Conservation (phyloP, 176 grass and related monocot species). For the Triticum urartu region DNA sequence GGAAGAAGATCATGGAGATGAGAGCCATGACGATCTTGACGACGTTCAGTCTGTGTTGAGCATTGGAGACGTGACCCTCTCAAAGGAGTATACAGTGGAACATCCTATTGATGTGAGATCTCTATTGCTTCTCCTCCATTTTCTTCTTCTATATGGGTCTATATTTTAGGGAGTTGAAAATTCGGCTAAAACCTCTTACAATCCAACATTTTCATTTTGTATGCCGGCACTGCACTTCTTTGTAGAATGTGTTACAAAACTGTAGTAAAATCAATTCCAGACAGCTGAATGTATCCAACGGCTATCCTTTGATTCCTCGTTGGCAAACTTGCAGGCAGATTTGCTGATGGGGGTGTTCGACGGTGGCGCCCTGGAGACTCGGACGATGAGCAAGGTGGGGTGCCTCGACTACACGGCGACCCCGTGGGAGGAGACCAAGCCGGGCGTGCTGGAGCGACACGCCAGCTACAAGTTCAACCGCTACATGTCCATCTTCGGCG, state of each 20-base stretch:
- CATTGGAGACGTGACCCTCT: slow-evolving; percentile 45
- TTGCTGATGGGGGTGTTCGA: slow-evolving; percentile 67
- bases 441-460: slow-evolving; percentile 55
- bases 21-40: slow-evolving; percentile 34
- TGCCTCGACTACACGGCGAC: slow-evolving; percentile 69
- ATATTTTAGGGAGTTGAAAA: neutral
- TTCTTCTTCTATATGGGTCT: neutral
- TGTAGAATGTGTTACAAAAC: too few relatives aligned
- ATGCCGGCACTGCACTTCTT: too few relatives aligned
- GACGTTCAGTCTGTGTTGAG: slow-evolving; percentile 42
- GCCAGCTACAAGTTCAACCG: slow-evolving; percentile 77
- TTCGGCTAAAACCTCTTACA: neutral
- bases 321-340: slow-evolving; percentile 26
- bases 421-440: slow-evolving; percentile 52
- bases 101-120: slow-evolving; percentile 57
- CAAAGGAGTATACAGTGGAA: slow-evolving; percentile 56
- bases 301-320: neutral
- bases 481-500: slow-evolving; percentile 70
- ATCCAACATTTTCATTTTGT: too few relatives aligned
- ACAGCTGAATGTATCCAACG: neutral
- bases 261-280: neutral
- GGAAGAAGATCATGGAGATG: slow-evolving; percentile 55
- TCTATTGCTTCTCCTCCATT: neutral
- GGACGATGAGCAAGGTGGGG: slow-evolving; percentile 61
- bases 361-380: slow-evolving; percentile 52